Base-by-base conservation (phyloP, 148 eudicot genomes). In the Selenicereus undatus region DNA sequence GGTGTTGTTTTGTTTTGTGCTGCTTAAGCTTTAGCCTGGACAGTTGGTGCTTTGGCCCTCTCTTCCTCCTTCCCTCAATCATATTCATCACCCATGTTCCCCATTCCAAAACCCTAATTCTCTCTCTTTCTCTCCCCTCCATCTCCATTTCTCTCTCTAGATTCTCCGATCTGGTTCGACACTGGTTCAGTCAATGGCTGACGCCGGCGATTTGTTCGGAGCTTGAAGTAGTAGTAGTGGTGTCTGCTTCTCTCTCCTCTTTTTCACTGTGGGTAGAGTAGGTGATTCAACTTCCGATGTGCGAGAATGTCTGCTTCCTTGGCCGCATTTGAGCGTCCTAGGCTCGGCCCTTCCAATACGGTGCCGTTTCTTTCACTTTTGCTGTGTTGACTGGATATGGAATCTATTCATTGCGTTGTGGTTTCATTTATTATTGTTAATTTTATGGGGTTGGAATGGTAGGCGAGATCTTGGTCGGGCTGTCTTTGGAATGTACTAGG, bases 251-350 rank as follows among this genome's bases (percentile, higher is more conserved):
- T 56, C 22, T 24, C 50, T 65, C 39, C 24, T 21, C 20, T 76
- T 71, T 43, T 48, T 48, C 75, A 12, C 29, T 83, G 21, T 62
- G 18, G 58, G 27, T 70, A 17, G 29, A 27, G 60, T 64, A 58
- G 51, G 27, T 74, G 22, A 24, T 27, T 7, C 26, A 17, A 60
- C 58, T 72, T 32, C 60, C 79, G 86, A 86, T 81, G 87, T 82
- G 84, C 74, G 73, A 71, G 50, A 85, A 91, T 86, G 90, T 87
- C 92, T 76, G 87, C 90, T 78, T 74, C 92, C 35, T 80, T 87
- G 80, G 83, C 91, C 6, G 84, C 89, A 73, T 86, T 90, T 77
- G 91, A 88, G 66, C 90, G 94, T 30, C 89, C 92, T 14, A 83
- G 91, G 77, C 75, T 85, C 30, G 94, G 90, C 75, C 77, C 87